These are phyloP conservation scores for Ormosia emarginata DNA, from an alignment of 306 rosid genomes.

Conservation along the genomic window DNA sequence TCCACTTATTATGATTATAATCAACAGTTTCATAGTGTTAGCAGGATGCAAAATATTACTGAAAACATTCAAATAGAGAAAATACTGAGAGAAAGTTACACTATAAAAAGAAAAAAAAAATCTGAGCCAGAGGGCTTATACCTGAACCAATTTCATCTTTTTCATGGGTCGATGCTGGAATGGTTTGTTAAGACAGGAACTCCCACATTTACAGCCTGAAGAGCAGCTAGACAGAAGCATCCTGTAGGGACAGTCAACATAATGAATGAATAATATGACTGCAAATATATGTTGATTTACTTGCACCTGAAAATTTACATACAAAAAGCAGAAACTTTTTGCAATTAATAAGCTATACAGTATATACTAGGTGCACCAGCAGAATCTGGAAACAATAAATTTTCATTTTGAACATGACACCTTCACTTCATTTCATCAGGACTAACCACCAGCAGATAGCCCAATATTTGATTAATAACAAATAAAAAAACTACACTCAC, in stretches of 20 bases:
- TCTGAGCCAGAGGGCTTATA: slow-evolving; percentile 25
- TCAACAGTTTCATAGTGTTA: no score
- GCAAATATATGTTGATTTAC: not conserved
- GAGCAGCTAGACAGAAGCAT: slow-evolving; percentile 94
- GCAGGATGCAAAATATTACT: not conserved
- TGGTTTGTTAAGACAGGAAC: slow-evolving; percentile 76
- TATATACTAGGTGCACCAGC: not conserved
- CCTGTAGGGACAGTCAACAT: slow-evolving; percentile 40
- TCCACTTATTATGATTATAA: no score
- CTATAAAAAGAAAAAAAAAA: not conserved
- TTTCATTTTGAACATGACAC: not conserved
- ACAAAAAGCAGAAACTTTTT: not conserved
- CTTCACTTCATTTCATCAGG: not conserved
- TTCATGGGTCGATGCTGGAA: slow-evolving; percentile 75
- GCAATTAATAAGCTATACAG: not conserved
- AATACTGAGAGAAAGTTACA: not conserved
- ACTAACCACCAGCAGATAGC: not conserved
- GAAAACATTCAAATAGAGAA: not conserved
- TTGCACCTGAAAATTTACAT: not conserved
- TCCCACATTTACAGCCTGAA: slow-evolving; percentile 84
- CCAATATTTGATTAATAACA: not conserved
- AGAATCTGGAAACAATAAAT: slow-evolving; percentile 2
- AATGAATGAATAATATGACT: slow-evolving; percentile 12
- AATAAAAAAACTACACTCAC: not conserved
- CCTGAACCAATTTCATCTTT: slow-evolving; percentile 87